Evolutionary conservation across 768 basidiomycete genomes (phyloP).

Genomic region (Auriculariales sp.): DNA sequence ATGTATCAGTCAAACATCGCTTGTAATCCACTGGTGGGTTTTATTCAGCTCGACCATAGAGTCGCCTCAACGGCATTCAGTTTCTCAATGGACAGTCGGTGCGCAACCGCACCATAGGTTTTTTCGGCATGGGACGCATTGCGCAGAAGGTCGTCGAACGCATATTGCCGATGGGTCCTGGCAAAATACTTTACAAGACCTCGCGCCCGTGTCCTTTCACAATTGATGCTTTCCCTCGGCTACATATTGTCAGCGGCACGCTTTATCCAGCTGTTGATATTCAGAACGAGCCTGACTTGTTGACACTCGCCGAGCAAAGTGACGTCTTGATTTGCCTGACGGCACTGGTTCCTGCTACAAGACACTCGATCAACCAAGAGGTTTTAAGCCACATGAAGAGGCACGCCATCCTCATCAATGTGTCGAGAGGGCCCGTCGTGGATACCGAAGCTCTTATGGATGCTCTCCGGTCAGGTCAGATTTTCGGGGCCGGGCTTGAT

Average conservation of each 20-base stretch:
- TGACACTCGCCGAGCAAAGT: not conserved
- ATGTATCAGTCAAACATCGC: not conserved
- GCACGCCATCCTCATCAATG: slow-evolving; percentile 17
- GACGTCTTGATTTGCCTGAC: not conserved
- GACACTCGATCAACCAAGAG: slow-evolving; percentile 11
- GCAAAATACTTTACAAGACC: not conserved
- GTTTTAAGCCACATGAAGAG: slow-evolving; percentile 14
- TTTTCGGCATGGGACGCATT: not conserved
- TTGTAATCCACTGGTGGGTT: not conserved
- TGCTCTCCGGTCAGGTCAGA: slow-evolving; percentile 5
- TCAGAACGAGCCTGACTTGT: not conserved
- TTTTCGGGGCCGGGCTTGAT: not conserved
- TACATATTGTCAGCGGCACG: not conserved
- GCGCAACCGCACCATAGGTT: not conserved
- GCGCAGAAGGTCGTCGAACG: not conserved
- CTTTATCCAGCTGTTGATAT: not conserved
- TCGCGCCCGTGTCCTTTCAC: not conserved
- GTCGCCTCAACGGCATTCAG: not conserved
- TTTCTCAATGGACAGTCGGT: not conserved
- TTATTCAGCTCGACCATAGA: not conserved
- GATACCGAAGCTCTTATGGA: slow-evolving; percentile 10
- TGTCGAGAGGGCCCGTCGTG: slow-evolving; percentile 16
- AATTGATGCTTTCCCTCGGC: not conserved
- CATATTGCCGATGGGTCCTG: not conserved
- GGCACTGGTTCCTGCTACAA: slow-evolving; percentile 13